Conservation (phyloP, 1,139 yeast genomes). For the Fermentozyma sake region DNA sequence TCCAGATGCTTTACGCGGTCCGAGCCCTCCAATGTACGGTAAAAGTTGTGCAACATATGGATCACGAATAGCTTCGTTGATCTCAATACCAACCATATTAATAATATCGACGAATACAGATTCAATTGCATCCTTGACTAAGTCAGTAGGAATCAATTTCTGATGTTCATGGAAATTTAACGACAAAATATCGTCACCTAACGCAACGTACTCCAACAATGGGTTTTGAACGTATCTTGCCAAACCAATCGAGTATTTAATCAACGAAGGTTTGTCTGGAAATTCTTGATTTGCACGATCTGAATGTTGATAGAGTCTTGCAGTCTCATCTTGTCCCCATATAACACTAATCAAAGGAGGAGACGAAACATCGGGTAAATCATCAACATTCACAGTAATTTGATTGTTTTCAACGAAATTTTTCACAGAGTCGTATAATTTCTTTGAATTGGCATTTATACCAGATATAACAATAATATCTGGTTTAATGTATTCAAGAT, state of each 20-base stretch:
- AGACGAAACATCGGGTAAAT: slow-evolving; percentile 30
- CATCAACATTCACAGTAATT: slow-evolving; percentile 52
- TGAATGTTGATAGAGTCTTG: slow-evolving; percentile 81
- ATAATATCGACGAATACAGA: slow-evolving; percentile 86
- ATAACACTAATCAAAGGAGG: slow-evolving; percentile 54
- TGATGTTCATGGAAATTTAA: slow-evolving; percentile 76
- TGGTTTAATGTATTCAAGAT: slow-evolving; percentile 46
- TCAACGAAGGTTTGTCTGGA: slow-evolving; percentile 80
- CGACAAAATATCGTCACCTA: slow-evolving; percentile 70
- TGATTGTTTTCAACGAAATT: slow-evolving; percentile 57
- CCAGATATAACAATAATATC: slow-evolving; percentile 92
- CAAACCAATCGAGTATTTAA: slow-evolving; percentile 82
- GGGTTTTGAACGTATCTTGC: slow-evolving; percentile 94
- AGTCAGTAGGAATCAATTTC: slow-evolving; percentile 60
- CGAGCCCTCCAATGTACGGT: slow-evolving; percentile 84
- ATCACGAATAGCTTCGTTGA: slow-evolving; percentile 82
- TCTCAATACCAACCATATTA: slow-evolving; percentile 88
- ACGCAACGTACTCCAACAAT: slow-evolving; percentile 76
- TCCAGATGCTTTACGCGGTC: slow-evolving; percentile 92
- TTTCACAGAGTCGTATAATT: slow-evolving; percentile 53
- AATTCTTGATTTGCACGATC: slow-evolving; percentile 72
- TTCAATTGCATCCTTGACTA: slow-evolving; percentile 63
- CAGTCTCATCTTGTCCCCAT: slow-evolving; percentile 93
- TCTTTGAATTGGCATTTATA: slow-evolving; percentile 68
- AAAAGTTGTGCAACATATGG: slow-evolving; percentile 65